phyloP scores from a whole-genome alignment of 306 rosid species.

The Alnus rubra region DNA sequence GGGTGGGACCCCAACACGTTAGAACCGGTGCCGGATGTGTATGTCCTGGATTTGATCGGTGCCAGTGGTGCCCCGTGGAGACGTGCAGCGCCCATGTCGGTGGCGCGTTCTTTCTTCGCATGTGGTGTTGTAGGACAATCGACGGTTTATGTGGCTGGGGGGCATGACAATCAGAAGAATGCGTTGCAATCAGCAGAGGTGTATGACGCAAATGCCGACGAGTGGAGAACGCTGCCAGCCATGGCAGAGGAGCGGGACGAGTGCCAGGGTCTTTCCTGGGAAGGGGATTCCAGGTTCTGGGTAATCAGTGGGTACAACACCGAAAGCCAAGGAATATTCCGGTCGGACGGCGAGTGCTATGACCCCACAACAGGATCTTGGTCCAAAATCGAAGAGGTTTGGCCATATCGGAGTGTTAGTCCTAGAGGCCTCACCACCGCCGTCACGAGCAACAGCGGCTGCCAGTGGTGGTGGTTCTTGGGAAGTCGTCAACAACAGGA shows the following conservation, averaged over 20 bases:
- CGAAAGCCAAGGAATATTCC: constrained; percentile 1
- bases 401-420: constrained; percentile 6
- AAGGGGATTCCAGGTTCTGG: neutral
- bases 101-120: constrained; percentile 11
- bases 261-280: constrained; percentile 4
- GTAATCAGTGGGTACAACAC: constrained; percentile 2
- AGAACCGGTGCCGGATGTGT: constrained; percentile 6
- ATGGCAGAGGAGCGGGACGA: constrained; percentile 13
- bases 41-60: constrained; percentile 1
- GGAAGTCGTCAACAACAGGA: neutral
- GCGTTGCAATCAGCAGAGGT: constrained; percentile 9
- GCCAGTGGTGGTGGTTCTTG: constrained; percentile 10
- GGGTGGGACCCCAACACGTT: constrained; percentile 9
- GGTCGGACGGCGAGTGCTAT: constrained; percentile 3
- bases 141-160: constrained; percentile 10
- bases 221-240: neutral
- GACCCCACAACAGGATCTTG: constrained; percentile 1
- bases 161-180: constrained; percentile 10
- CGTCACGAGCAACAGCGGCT: neutral
- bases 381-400: constrained; percentile 2
- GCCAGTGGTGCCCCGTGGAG: neutral
- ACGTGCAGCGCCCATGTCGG: constrained; percentile 6
- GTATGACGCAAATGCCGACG: constrained; percentile 5
- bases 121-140: constrained; percentile 1
- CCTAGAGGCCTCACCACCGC: constrained; percentile 5